Conservation (phyloP, 2,329 filamentous ascomycete genomes). For the Aspergillus fischeri region DNA sequence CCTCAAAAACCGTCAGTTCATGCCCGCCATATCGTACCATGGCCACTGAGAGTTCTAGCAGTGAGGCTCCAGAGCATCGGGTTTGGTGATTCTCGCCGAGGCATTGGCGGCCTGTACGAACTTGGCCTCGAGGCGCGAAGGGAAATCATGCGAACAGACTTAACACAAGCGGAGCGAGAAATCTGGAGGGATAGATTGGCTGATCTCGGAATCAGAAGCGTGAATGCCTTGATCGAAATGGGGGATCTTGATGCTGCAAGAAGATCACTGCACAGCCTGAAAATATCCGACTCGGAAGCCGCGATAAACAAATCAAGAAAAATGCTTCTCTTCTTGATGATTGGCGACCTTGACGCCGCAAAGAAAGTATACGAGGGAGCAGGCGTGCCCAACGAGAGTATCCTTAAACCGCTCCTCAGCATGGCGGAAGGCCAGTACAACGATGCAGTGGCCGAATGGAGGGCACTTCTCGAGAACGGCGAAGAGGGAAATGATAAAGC, state of each 20-base stretch:
- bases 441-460: conserved; percentile 61
- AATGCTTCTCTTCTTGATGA: conserved; percentile 68
- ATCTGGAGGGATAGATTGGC: conserved; percentile 69
- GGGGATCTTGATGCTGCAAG: conserved; percentile 78
- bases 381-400: conserved; percentile 37
- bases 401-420: conserved; percentile 60
- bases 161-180: conserved; percentile 52
- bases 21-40: conserved; percentile 73
- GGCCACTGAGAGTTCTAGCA: conserved; percentile 77
- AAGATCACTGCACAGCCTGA: conserved; percentile 64
- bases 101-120: conserved; percentile 88
- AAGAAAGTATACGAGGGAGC: conserved; percentile 47
- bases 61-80: conserved; percentile 82
- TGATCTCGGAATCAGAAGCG: conserved; percentile 66
- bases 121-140: conserved; percentile 72
- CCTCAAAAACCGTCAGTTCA: conserved; percentile 59
- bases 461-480: conserved; percentile 45
- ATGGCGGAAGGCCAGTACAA: conserved; percentile 75
- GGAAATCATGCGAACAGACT: conserved; percentile 50
- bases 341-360: conserved; percentile 72
- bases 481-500: conserved; percentile 51
- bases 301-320: conserved; percentile 37
- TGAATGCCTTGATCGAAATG: conserved; percentile 59
- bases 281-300: conserved; percentile 24
- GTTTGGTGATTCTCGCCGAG: conserved; percentile 76